phyloP scores from a whole-genome alignment of 1,284 basidiomycete species.

The Ustilago vetiveriae region DNA sequence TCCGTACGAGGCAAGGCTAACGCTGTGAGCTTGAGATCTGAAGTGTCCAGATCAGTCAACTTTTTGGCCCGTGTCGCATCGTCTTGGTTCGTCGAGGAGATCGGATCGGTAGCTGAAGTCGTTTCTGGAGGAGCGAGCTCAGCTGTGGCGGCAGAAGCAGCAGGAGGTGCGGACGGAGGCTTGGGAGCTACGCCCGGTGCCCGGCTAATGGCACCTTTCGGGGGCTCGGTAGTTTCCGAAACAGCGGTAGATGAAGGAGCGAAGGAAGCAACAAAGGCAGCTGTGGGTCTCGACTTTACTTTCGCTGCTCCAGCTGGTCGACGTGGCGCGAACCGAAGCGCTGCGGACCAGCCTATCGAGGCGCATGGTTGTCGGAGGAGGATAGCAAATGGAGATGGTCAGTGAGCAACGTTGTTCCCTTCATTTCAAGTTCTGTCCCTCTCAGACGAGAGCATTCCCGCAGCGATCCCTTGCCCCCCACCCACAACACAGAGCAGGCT shows the following conservation, averaged over 20 bases:
- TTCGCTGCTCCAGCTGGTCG: slow-evolving; percentile 21
- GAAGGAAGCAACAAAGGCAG: slow-evolving; percentile 37
- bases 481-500: not conserved
- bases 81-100: no score
- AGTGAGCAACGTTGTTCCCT: slow-evolving; percentile 36
- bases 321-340: slow-evolving; percentile 56
- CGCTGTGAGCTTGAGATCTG: slow-evolving; percentile 24
- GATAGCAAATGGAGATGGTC: not conserved
- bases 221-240: not conserved
- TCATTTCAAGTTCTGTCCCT: not conserved
- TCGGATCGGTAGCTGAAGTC: no score
- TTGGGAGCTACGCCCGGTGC: slow-evolving; percentile 25
- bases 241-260: slow-evolving; percentile 1
- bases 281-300: slow-evolving; percentile 33
- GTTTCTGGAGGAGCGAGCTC: not conserved
- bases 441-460: slow-evolving; percentile 1
- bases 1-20: slow-evolving; percentile 17
- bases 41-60: not conserved
- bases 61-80: not conserved
- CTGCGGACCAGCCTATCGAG: slow-evolving; percentile 57
- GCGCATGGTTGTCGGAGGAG: no score
- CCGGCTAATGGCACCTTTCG: slow-evolving; percentile 9
- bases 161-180: not conserved
- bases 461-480: not conserved
- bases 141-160: not conserved